Conservation (phyloP, 768 basidiomycete genomes). For the Suillus tomentosus region DNA sequence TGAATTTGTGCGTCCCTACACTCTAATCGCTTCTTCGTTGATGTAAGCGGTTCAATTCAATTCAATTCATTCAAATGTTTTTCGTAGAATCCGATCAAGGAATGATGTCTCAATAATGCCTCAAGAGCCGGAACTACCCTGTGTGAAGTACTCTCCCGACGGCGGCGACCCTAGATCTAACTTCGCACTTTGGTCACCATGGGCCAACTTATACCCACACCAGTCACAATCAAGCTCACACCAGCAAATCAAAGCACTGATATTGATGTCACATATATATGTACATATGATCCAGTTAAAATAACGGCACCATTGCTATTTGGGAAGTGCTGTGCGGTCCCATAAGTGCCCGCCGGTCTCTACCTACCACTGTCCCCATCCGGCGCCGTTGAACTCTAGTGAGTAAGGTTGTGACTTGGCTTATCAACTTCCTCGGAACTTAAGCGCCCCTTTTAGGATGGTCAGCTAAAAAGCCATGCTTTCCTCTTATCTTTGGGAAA, state of each 20-base stretch:
- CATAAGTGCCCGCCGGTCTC: not conserved
- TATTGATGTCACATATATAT: not conserved
- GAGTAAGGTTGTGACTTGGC: constrained; percentile 14
- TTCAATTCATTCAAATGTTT: not conserved
- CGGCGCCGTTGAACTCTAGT: constrained; percentile 8
- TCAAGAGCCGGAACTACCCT: constrained; percentile 1
- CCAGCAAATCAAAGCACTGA: not conserved
- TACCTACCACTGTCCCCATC: constrained; percentile 1
- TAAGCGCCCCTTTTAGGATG: constrained; percentile 33
- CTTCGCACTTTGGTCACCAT: not conserved
- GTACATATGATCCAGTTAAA: constrained; percentile 4
- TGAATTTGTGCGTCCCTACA: no score
- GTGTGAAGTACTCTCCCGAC: not conserved
- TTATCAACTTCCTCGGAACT: constrained; percentile 30
- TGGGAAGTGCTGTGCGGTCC: not conserved
- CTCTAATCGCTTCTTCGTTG: not conserved
- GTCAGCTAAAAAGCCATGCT: constrained; percentile 5
- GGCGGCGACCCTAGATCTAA: constrained; percentile 5
- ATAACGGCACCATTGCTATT: not conserved
- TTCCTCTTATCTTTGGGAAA: constrained; percentile 3
- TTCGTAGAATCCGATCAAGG: not conserved
- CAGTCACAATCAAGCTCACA: constrained; percentile 7
- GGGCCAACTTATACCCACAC: constrained; percentile 5
- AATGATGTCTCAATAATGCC: not conserved
- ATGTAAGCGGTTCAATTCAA: not conserved